Base-by-base conservation (phyloP, 768 basidiomycete genomes). In the Rhodosporidiobolus sp. region DNA sequence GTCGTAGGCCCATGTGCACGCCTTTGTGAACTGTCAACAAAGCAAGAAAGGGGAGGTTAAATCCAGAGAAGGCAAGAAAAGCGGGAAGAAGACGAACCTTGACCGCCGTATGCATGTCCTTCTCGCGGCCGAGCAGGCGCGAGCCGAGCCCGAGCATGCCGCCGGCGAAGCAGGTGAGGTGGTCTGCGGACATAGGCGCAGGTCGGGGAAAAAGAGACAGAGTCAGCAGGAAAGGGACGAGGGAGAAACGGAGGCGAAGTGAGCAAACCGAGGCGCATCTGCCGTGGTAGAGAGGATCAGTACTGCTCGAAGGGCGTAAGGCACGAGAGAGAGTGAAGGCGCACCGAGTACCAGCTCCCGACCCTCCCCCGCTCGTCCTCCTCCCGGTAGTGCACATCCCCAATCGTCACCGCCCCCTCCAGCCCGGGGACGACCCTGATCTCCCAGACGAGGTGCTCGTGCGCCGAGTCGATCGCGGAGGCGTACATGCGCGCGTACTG, bases 61-160 rank as follows among this genome's bases (percentile, higher is more conserved):
- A n/a, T n/a, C n/a, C n/a, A n/a, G n/a, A n/a, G n/a, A 24, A 32
- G 24, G 11, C 45, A 45, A n/a, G 43, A n/a, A 59, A 19, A 45
- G 58, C 26, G 38, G 38, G 38, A 58, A 32, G 4, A 24, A 1
- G 45, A 60, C 65, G 50, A 10, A 73, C 72, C 28, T 61, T 43
- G 4, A 46, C 1, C 4, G 65, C 76, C 9, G 61, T 65, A 43
- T 62, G 60, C 43, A 83, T 64, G 67, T 83, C 83, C 24, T 73
- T 58, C 34, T 67, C 53, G 7, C 82, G 74, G 43, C 76, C 63
- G 24, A 83, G 73, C 10, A 83, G 69, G 35, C 77, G 77, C 3
- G 81, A 67, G 6, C 83, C 83, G n/a, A 83, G 77, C n/a, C 81
- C 82, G 8, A 83, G 74, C 83, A 83, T 83, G 1, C 78, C 83